phyloP scores from a whole-genome alignment of 371 early-diverging fungal species.

The Mucor lusitanicus region DNA sequence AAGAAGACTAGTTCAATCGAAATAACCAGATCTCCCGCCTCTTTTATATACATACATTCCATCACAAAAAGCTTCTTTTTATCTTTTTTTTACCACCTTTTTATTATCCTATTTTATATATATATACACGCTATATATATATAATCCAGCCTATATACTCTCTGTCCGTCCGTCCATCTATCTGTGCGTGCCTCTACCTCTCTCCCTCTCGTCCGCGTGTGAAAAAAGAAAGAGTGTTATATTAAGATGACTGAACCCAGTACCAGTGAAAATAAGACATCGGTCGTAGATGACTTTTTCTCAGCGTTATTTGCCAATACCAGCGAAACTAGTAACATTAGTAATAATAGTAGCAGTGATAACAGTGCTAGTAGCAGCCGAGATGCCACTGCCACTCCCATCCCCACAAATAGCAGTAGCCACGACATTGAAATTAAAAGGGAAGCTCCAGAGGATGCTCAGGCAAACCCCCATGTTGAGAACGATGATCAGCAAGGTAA shows the following conservation, averaged over 20 bases:
- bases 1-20: not conserved
- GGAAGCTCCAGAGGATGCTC: conserved; percentile 4
- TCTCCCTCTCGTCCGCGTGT: not conserved
- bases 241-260: conserved; percentile 12
- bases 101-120: not conserved
- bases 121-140: not conserved
- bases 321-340: conserved; percentile 21
- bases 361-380: not conserved
- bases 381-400: not conserved
- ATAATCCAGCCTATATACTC: not conserved
- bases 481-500: not conserved
- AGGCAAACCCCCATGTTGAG: not conserved
- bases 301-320: conserved; percentile 50
- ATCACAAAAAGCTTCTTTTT: not conserved
- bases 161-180: not conserved
- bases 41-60: not conserved
- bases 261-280: conserved; percentile 15
- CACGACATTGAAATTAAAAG: not conserved
- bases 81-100: not conserved
- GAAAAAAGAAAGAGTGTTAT: not conserved
- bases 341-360: conserved; percentile 50
- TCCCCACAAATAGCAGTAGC: not conserved
- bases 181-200: not conserved
- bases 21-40: not conserved
- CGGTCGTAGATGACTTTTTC: conserved; percentile 52